Conservation (phyloP, 257 asterid species). For the Solanum chaucha region DNA sequence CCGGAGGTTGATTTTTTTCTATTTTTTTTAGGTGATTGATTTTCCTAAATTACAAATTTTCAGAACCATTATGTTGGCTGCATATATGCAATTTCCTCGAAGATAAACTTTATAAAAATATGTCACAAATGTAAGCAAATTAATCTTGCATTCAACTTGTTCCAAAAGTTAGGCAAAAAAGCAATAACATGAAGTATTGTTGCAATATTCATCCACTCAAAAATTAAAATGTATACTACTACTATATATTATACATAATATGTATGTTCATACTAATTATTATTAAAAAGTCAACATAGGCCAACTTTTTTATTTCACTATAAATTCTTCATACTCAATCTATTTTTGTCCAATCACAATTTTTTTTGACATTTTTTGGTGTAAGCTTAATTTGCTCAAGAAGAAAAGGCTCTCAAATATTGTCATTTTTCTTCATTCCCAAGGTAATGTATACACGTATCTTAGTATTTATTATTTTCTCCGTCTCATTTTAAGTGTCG, state of each 20-base stretch:
- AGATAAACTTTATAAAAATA: not conserved
- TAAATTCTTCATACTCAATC: slow-evolving; percentile 23
- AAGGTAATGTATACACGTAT: not conserved
- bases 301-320: slow-evolving; percentile 7
- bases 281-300: slow-evolving; percentile 39
- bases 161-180: slow-evolving; percentile 43
- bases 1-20: no score
- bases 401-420: slow-evolving; percentile 38
- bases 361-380: not conserved
- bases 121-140: slow-evolving; percentile 12
- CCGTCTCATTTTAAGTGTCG: not conserved
- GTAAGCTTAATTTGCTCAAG: slow-evolving; percentile 42
- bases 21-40: not conserved
- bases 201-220: slow-evolving; percentile 13
- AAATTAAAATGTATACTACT: not conserved
- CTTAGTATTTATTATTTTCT: not conserved
- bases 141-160: slow-evolving; percentile 7
- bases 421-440: not conserved
- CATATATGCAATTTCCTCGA: not conserved
- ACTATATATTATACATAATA: not conserved
- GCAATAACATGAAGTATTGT: slow-evolving; percentile 32
- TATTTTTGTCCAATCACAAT: not conserved
- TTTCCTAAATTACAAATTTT: not conserved
- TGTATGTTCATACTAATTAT: slow-evolving; percentile 4
- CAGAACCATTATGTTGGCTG: not conserved